Evolutionary conservation across 768 basidiomycete genomes (phyloP), one percentile per base, ranked within the genome.

Genomic region (Goffeauzyma gilvescens): DNA sequence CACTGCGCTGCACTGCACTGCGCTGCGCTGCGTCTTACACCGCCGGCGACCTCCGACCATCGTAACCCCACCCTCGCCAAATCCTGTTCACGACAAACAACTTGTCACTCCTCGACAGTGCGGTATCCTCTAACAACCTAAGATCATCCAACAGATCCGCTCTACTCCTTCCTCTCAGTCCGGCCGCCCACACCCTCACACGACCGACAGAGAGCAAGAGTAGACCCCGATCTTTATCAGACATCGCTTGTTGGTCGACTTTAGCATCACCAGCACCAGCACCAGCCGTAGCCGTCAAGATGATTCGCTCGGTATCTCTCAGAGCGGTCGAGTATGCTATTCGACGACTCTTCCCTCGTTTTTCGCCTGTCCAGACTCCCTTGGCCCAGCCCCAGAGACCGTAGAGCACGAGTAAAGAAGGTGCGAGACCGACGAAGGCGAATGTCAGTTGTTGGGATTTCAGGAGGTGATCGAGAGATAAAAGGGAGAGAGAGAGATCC

Each of bases 391-490:
- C 74, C 13, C 71, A 69, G 2, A 71, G 45, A 1, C 77, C 67
- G 51, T 87, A 89, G 3, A 87, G 72, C 25, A 96, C 67, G 4
- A 78, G 73, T 37, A 95, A 65, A 0, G 81, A 78, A 7, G 90
- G 90, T 0, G 90, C 87, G 13, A 96, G 79, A 50, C 89, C 89
- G 46, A 95, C 86, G 55, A 95, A 95, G 5, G 82, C 90, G 54
- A 98, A 98, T 1, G 86, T 93, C 32, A 93, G 69, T 58, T 90
- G 84, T 64, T 93, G 87, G 1, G 84, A 89, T 51, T 79, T 84
- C 50, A 96, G 75, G 42, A 96, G 68, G 56, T 80, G 85, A 63
- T 95, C 90, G 51, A 96, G 87, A 5, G 89, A 89, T 7, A 76
- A 69, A 31, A 95, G 68, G 0, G 87, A 79, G 62, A 89, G 76